A percentile compares a stretch with the other conserved stretches of the same genome.
Conservation (phyloP, 768 basidiomycete species). For the Termitomyces bulborhizus region DNA sequence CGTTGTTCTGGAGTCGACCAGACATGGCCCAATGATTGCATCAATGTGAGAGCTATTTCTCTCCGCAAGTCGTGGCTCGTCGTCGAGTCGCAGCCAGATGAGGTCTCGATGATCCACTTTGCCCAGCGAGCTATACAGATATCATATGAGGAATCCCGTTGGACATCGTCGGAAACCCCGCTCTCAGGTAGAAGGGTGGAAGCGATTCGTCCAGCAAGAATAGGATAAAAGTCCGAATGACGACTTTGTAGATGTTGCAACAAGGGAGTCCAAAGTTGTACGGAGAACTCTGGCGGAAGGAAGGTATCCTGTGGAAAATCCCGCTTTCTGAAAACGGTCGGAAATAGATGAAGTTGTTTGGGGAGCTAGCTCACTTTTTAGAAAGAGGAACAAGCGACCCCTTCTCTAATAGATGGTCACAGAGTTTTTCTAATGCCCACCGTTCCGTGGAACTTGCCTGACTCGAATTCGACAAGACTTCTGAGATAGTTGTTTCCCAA, state of each 20-base stretch:
- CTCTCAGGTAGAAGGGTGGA: slow-evolving; percentile 21
- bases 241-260: slow-evolving; percentile 47
- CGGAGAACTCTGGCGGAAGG: slow-evolving; percentile 41
- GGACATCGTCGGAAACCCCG: slow-evolving; percentile 10
- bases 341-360: slow-evolving; percentile 12
- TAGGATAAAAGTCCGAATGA: slow-evolving; percentile 49
- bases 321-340: slow-evolving; percentile 48
- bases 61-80: slow-evolving; percentile 36
- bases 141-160: slow-evolving; percentile 40
- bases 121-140: slow-evolving; percentile 67
- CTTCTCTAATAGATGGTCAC: slow-evolving; percentile 58
- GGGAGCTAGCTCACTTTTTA: slow-evolving; percentile 54
- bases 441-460: slow-evolving; percentile 49
- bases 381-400: slow-evolving; percentile 80
- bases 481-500: slow-evolving; percentile 33
- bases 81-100: slow-evolving; percentile 22
- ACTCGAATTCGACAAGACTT: slow-evolving; percentile 18
- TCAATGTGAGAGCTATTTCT: slow-evolving; percentile 37
- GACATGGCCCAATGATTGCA: slow-evolving; percentile 42
- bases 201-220: slow-evolving; percentile 43
- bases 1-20: slow-evolving; percentile 12
- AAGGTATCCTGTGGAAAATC: slow-evolving; percentile 33
- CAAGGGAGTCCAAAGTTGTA: slow-evolving; percentile 64
- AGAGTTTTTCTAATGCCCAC: slow-evolving; percentile 65
- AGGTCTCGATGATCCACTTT: slow-evolving; percentile 48